Percentiles rank a stretch among this genome's conserved stretches.
Conservation (phyloP, 257 asterid species). For the Osmanthus fragrans region DNA sequence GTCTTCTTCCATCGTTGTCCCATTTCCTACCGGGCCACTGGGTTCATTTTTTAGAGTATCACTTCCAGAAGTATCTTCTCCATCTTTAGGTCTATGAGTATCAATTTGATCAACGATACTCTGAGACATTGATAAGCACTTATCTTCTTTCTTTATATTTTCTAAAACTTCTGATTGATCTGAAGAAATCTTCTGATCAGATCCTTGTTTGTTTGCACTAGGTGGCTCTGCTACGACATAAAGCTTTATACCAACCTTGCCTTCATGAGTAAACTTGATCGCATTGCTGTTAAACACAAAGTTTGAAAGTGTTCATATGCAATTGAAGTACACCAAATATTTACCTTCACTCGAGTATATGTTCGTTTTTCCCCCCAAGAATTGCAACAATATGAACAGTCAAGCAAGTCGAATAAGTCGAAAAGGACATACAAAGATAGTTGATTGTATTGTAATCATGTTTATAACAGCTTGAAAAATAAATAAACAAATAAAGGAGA, state of each 20-base stretch:
- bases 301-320: background rate
- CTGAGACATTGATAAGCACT: background rate
- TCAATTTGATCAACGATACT: background rate
- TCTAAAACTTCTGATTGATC: conserved; percentile 26
- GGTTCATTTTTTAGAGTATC: background rate
- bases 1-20: conserved; percentile 35
- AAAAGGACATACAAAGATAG: background rate
- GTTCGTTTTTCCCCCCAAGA: background rate
- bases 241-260: conserved; percentile 80
- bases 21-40: background rate
- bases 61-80: background rate
- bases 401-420: background rate
- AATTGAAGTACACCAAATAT: background rate
- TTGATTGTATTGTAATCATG: background rate
- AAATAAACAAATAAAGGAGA: background rate
- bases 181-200: conserved; percentile 20
- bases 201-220: conserved; percentile 32
- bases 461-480: background rate
- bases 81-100: background rate
- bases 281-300: conserved; percentile 60
- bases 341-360: background rate
- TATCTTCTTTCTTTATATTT: conserved; percentile 27
- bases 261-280: conserved; percentile 88
- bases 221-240: conserved; percentile 58
- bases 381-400: background rate